Conservation (phyloP, 1,284 basidiomycete genomes). For the Heimioporus retisporus region DNA sequence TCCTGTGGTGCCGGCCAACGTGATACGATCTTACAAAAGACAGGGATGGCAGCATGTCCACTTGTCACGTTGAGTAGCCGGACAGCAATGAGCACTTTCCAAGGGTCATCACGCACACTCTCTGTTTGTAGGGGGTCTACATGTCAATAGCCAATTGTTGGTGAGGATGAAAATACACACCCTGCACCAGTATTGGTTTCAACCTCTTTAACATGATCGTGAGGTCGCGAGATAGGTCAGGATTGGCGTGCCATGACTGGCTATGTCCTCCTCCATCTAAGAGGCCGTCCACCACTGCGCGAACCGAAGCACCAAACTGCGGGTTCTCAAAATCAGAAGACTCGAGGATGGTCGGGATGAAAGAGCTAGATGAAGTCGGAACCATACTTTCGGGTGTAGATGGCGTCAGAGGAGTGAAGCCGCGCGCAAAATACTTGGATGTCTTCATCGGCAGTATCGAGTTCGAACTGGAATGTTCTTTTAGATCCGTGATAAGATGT, state of each 20-base stretch:
- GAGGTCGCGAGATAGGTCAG: conserved; percentile 32
- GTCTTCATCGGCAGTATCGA: conserved; percentile 4
- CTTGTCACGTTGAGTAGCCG: conserved; percentile 44
- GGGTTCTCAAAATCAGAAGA: conserved; percentile 18
- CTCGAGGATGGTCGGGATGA: conserved; percentile 14
- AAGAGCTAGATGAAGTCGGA: conserved; percentile 18
- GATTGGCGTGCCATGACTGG: conserved; percentile 8
- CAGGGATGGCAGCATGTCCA: conserved; percentile 41
- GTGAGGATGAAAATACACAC: conserved; percentile 24
- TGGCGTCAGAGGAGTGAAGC: not conserved
- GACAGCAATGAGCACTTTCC: conserved; percentile 44
- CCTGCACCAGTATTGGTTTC: conserved; percentile 43
- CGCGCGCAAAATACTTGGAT: conserved; percentile 34
- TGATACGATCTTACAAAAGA: conserved; percentile 61
- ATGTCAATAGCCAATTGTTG: not conserved
- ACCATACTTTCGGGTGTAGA: not conserved
- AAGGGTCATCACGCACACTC: conserved; percentile 35
- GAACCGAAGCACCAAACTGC: not conserved
- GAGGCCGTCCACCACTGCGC: not conserved
- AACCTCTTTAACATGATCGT: conserved; percentile 39
- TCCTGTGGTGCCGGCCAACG: conserved; percentile 64
- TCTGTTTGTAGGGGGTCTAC: conserved; percentile 23
- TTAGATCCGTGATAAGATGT: not conserved
- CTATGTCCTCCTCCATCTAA: not conserved
- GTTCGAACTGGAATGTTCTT: not conserved